Percentiles rank a stretch among this genome's conserved stretches.
Evolutionary conservation across 192 early-diverging fungal species (phyloP).

Genomic region (Backusella circina): DNA sequence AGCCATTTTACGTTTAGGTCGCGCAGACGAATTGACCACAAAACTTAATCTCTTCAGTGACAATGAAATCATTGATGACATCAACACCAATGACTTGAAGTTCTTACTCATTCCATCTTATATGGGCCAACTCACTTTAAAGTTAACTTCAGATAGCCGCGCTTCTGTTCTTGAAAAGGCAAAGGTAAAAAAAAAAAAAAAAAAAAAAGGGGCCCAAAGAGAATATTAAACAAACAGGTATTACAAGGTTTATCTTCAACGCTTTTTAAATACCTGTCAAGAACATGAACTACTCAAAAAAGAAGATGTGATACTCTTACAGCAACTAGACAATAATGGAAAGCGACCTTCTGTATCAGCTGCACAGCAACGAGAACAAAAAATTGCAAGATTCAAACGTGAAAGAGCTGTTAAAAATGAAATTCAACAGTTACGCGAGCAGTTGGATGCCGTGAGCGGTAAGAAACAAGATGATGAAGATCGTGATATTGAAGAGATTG

Average conservation of each 20-base stretch:
- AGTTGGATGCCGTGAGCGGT: constrained; percentile 10
- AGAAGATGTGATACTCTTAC: constrained; percentile 11
- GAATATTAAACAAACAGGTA: not conserved
- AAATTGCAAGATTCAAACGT: constrained; percentile 73
- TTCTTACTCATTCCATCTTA: constrained; percentile 59
- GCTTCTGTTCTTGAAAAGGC: constrained; percentile 36
- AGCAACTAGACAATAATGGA: not conserved
- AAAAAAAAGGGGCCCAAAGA: not conserved
- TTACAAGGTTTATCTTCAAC: constrained; percentile 34
- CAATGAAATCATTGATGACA: constrained; percentile 89
- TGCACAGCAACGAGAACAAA: constrained; percentile 57
- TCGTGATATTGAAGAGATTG: constrained; percentile 63
- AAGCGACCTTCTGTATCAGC: constrained; percentile 20
- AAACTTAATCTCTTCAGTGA: constrained; percentile 74
- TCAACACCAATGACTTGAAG: constrained; percentile 75
- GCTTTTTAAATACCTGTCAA: constrained; percentile 33
- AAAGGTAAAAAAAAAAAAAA: constrained; percentile 38
- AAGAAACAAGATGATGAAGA: constrained; percentile 40
- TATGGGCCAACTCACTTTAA: constrained; percentile 50
- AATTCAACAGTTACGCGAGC: constrained; percentile 37
- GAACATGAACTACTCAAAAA: constrained; percentile 33
- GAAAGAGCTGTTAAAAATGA: constrained; percentile 68
- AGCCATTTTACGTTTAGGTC: constrained; percentile 43
- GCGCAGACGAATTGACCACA: constrained; percentile 46
- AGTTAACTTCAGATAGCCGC: constrained; percentile 37